Evolutionary conservation across 805 yeast genomes (phyloP).

Genomic region (Teunomyces cretensis): DNA sequence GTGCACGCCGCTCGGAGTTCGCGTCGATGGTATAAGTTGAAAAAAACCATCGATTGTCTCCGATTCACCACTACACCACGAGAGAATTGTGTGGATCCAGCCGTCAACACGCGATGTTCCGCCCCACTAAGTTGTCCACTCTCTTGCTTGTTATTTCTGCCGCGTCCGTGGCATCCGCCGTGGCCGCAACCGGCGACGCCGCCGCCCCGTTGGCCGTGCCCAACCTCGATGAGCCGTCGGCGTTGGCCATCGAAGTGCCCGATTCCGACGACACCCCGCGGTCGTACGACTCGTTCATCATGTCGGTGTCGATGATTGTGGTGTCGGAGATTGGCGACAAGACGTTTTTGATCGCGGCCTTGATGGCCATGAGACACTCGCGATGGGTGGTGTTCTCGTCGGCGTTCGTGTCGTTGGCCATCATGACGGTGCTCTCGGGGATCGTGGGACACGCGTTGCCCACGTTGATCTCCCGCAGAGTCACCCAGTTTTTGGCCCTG

Average conservation of each 20-base stretch:
- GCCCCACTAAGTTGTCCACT: neutral
- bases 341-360: constrained; percentile 93
- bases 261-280: constrained; percentile 1
- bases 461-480: constrained; percentile 70
- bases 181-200: neutral
- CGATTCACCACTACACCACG: too few relatives aligned
- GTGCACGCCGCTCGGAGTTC: too few relatives aligned
- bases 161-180: neutral
- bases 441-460: constrained; percentile 91
- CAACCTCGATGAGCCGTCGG: neutral
- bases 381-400: constrained; percentile 83
- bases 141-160: neutral
- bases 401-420: constrained; percentile 77
- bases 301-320: constrained; percentile 87
- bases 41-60: too few relatives aligned
- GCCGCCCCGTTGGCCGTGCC: neutral
- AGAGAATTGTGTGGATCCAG: too few relatives aligned
- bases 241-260: neutral
- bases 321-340: constrained; percentile 98
- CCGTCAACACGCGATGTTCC: neutral
- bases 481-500: constrained; percentile 82
- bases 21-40: too few relatives aligned
- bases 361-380: constrained; percentile 96
- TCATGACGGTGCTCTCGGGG: constrained; percentile 93
- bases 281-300: constrained; percentile 55